Percentiles rank a stretch among this genome's conserved stretches.
phyloP scores from a whole-genome alignment of 2,329 filamentous ascomycete species.

The Xylaria polymorpha region DNA sequence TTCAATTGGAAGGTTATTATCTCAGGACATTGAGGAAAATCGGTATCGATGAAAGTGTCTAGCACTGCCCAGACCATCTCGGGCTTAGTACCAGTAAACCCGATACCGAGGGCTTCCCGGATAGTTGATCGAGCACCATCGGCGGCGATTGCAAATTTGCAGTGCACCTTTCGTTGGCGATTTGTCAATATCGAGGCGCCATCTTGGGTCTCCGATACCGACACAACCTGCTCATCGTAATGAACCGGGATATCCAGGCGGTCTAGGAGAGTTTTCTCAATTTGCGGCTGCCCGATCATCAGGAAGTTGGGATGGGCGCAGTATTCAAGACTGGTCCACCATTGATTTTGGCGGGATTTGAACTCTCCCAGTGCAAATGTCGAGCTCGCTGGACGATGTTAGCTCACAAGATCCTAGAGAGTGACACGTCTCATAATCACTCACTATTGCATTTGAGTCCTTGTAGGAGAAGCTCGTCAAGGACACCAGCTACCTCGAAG shows the following conservation, averaged over 20 bases:
- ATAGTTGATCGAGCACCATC: not conserved
- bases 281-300: not conserved
- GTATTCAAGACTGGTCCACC: not conserved
- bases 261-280: not conserved
- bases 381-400: not conserved
- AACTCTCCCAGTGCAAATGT: not conserved
- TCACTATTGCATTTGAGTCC: not conserved
- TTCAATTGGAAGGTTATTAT: conserved; percentile 1
- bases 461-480: not conserved
- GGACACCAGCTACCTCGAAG: not conserved
- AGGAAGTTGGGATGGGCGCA: not conserved
- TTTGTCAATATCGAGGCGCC: not conserved
- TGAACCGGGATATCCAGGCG: not conserved
- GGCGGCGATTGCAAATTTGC: not conserved
- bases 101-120: not conserved
- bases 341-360: not conserved
- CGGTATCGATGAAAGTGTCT: not conserved
- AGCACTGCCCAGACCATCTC: not conserved
- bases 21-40: not conserved
- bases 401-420: not conserved
- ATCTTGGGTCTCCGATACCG: not conserved
- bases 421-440: not conserved
- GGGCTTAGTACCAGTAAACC: not conserved
- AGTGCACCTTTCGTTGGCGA: not conserved
- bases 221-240: not conserved